Evolutionary conservation across 352 stramenopile species (phyloP).

Genomic region (Plasmopara halstedii): DNA sequence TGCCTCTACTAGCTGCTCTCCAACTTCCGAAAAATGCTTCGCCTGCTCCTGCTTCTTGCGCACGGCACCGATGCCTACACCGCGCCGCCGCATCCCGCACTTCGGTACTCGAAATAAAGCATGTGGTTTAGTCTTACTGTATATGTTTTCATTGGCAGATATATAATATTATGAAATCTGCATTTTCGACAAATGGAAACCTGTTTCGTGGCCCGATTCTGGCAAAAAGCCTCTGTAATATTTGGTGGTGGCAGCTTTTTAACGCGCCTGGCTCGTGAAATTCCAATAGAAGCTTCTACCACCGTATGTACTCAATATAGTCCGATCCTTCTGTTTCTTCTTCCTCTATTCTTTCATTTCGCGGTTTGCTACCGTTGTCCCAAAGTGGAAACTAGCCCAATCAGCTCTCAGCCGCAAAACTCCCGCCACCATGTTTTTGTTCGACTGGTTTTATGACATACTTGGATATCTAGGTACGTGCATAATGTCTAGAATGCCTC

Average conservation of each 20-base stretch:
- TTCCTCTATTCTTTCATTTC: constrained; percentile 19
- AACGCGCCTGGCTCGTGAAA: too few species aligned
- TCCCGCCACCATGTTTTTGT: constrained; percentile 83
- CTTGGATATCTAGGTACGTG: constrained; percentile 88
- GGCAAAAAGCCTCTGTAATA: neutral
- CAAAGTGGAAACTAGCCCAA: constrained; percentile 5
- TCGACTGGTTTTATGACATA: constrained; percentile 95
- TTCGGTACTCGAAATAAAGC: neutral
- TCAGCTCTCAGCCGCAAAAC: constrained; percentile 6
- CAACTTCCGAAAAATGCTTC: constrained; percentile 81
- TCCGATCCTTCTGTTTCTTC: constrained; percentile 10
- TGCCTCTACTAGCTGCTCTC: constrained; percentile 71
- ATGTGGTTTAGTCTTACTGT: too few species aligned
- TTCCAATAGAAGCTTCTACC: neutral
- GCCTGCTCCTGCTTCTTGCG: constrained; percentile 85
- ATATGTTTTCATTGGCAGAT: constrained; percentile 7
- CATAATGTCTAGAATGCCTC: neutral
- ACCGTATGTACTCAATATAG: neutral
- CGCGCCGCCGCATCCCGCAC: constrained; percentile 42
- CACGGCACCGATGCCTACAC: constrained; percentile 78
- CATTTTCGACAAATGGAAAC: constrained; percentile 42
- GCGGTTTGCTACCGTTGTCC: constrained; percentile 25
- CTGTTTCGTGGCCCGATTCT: constrained; percentile 46
- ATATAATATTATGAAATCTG: neutral
- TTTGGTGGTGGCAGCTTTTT: constrained; percentile 2